Evolutionary conservation across 495 filamentous ascomycete genomes (phyloP).

Genomic region (Cercophora scortea): DNA sequence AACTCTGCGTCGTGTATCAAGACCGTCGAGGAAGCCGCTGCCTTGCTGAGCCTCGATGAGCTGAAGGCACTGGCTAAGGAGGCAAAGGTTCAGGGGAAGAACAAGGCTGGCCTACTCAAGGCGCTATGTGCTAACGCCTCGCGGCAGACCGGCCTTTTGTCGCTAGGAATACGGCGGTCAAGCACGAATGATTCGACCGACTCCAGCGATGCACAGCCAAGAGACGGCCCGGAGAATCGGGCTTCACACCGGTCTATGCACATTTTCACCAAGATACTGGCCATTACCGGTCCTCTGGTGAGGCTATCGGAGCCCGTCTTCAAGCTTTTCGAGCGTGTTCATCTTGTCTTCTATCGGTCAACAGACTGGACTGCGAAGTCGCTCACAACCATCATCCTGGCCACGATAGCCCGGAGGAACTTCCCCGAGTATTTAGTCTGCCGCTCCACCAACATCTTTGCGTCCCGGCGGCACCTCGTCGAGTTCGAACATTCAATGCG

Average conservation of each 20-base stretch:
- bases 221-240: conserved; percentile 28
- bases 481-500: conserved; percentile 87
- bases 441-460: conserved; percentile 82
- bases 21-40: conserved; percentile 78
- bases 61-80: conserved; percentile 80
- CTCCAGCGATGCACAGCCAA: conserved; percentile 3
- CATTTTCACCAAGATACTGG: conserved; percentile 61
- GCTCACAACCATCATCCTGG: conserved; percentile 87
- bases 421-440: conserved; percentile 89
- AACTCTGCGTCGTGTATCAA: conserved; percentile 61
- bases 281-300: conserved; percentile 74
- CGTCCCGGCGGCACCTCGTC: conserved; percentile 62
- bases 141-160: conserved; percentile 63
- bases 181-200: conserved; percentile 28
- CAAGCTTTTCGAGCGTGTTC: conserved; percentile 85
- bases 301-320: conserved; percentile 66
- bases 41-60: conserved; percentile 76
- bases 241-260: conserved; percentile 35
- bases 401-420: conserved; percentile 76
- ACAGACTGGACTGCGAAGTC: conserved; percentile 98
- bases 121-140: conserved; percentile 64
- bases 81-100: conserved; percentile 80
- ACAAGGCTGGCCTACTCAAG: conserved; percentile 70
- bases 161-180: conserved; percentile 45
- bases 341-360: conserved; percentile 91